These are phyloP conservation scores for Exophiala calicioides DNA, from an alignment of 2,329 filamentous ascomycete genomes.

Conservation along the genomic window DNA sequence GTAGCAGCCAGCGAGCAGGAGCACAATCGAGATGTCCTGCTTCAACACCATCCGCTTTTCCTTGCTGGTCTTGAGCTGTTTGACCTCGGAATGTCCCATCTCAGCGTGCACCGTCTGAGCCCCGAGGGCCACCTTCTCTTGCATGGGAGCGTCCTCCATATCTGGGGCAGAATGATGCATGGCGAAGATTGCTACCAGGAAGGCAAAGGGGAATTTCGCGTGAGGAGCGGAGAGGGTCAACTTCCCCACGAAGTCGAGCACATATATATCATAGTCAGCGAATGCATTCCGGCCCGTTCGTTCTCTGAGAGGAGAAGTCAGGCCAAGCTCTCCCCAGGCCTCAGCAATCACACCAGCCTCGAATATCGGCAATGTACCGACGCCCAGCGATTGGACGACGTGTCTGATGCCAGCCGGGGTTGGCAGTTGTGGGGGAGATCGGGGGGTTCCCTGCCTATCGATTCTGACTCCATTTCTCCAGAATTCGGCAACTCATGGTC, in stretches of 20 bases:
- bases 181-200: background rate
- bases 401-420: background rate
- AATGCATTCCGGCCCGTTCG: background rate
- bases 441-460: background rate
- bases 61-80: constrained; percentile 3
- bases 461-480: background rate
- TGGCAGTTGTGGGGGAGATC: background rate
- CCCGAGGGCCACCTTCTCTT: constrained; percentile 3
- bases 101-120: background rate
- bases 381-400: background rate
- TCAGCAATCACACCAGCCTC: no score
- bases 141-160: constrained; percentile 1
- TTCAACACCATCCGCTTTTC: constrained; percentile 6
- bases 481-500: background rate
- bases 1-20: constrained; percentile 7
- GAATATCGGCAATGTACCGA: no score
- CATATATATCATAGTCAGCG: background rate
- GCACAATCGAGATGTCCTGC: constrained; percentile 5
- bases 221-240: background rate
- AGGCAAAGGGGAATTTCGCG: background rate
- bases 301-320: no score
- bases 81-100: background rate
- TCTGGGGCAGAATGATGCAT: constrained; percentile 1
- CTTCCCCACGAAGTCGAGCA: background rate
- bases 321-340: no score